These are phyloP conservation scores for Geranium incanum DNA, from an alignment of 441 rosid genomes.

Conservation along the genomic window DNA sequence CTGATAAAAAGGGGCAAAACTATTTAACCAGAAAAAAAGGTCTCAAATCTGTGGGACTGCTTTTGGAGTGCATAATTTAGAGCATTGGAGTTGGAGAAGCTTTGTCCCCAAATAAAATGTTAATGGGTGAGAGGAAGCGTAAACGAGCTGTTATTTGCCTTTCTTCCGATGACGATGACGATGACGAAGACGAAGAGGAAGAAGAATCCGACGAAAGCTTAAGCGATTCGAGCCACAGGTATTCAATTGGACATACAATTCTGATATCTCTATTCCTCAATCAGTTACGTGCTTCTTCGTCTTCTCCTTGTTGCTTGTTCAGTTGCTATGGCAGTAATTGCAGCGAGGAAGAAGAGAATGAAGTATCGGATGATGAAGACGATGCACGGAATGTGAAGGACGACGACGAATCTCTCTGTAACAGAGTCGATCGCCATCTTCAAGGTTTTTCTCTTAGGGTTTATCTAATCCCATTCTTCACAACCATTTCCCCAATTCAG, in stretches of 20 bases:
- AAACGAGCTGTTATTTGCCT: background rate
- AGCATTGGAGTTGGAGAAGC: background rate
- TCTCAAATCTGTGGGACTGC: too few relatives aligned
- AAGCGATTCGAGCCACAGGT: constrained; percentile 4
- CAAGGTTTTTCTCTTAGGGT: constrained; percentile 3
- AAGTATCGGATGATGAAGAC: background rate
- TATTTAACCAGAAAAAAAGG: too few relatives aligned
- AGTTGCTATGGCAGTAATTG: background rate
- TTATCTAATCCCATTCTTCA: background rate
- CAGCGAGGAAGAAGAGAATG: constrained; percentile 1
- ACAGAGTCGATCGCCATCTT: constrained; percentile 1
- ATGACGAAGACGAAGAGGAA: background rate
- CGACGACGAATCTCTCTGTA: constrained; percentile 5
- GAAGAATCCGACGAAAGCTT: background rate
- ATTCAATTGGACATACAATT: background rate
- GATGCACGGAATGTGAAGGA: background rate
- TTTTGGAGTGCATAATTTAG: background rate
- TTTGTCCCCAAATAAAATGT: background rate
- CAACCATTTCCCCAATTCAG: background rate
- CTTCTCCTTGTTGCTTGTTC: background rate
- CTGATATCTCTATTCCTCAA: background rate
- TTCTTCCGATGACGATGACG: background rate
- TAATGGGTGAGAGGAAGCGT: background rate
- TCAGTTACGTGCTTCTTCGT: background rate
- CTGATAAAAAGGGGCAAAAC: too few relatives aligned